Percentiles rank a stretch among this genome's conserved stretches.
These are phyloP conservation scores for Hordeum vulgare DNA, from an alignment of 176 grass and related monocot species.

Conservation along the genomic window DNA sequence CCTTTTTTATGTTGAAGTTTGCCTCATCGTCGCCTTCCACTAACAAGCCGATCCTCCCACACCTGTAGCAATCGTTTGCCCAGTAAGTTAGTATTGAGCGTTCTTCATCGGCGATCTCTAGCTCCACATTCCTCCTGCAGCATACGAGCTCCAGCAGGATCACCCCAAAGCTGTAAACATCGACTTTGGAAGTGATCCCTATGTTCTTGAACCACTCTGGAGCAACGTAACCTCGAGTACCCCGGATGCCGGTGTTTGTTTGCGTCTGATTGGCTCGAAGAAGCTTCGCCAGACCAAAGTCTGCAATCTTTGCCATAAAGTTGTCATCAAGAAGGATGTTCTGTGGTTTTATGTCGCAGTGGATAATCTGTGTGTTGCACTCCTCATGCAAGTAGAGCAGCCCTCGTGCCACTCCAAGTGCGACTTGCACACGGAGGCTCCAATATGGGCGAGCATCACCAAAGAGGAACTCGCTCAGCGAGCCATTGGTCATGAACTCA, in stretches of 20 bases:
- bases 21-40: constrained; percentile 22
- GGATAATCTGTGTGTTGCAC: constrained; percentile 34
- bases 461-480: constrained; percentile 29
- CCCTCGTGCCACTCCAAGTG: constrained; percentile 28
- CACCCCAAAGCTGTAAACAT: constrained; percentile 38
- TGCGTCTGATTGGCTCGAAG: constrained; percentile 31
- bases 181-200: constrained; percentile 29
- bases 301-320: constrained; percentile 29
- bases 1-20: not conserved
- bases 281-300: constrained; percentile 40
- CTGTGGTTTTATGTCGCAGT: constrained; percentile 43
- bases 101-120: constrained; percentile 8
- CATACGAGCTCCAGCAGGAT: constrained; percentile 37
- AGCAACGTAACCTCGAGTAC: constrained; percentile 33
- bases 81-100: constrained; percentile 24
- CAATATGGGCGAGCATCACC: not conserved
- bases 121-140: constrained; percentile 28
- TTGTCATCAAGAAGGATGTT: constrained; percentile 28
- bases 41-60: constrained; percentile 22
- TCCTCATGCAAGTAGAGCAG: constrained; percentile 39
- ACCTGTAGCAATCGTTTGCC: constrained; percentile 40
- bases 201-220: constrained; percentile 42
- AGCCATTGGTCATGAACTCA: constrained; percentile 51
- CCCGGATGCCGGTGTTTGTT: constrained; percentile 26
- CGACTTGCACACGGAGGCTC: not conserved